phyloP scores from a whole-genome alignment of 139 green algal species.

The Zygnema circumcarinatum region DNA sequence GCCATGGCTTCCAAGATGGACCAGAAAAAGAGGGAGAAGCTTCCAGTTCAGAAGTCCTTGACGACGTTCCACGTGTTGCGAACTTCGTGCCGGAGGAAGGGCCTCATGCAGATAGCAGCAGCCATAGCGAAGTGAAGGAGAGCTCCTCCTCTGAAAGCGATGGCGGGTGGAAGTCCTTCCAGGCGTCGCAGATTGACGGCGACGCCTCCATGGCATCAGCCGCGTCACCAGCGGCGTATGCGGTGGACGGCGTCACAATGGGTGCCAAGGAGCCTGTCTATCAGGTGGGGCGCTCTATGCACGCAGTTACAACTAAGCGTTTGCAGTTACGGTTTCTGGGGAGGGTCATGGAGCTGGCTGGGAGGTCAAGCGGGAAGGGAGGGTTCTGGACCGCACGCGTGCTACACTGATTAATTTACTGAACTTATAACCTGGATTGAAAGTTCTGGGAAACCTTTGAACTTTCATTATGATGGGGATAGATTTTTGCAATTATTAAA shows the following conservation, averaged over 20 bases:
- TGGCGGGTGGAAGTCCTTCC: no score
- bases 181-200: no score
- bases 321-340: not conserved
- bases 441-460: conserved; percentile 89
- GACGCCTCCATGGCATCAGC: not conserved
- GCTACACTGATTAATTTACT: conserved; percentile 63
- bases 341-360: not conserved
- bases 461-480: conserved; percentile 94
- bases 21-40: no score
- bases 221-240: not conserved
- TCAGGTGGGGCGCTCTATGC: no score
- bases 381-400: conserved; percentile 93
- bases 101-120: no score
- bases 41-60: no score
- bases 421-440: conserved; percentile 81
- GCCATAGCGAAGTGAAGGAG: no score
- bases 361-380: not conserved
- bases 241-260: not conserved
- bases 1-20: no score
- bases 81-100: no score
- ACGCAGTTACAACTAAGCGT: not conserved
- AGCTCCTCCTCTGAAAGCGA: no score
- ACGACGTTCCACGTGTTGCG: no score
- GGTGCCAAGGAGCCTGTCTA: conserved; percentile 27
- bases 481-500: conserved; percentile 98